phyloP scores from a whole-genome alignment of 108 stramenopile genomes.

The Skeletonema tropicum region DNA sequence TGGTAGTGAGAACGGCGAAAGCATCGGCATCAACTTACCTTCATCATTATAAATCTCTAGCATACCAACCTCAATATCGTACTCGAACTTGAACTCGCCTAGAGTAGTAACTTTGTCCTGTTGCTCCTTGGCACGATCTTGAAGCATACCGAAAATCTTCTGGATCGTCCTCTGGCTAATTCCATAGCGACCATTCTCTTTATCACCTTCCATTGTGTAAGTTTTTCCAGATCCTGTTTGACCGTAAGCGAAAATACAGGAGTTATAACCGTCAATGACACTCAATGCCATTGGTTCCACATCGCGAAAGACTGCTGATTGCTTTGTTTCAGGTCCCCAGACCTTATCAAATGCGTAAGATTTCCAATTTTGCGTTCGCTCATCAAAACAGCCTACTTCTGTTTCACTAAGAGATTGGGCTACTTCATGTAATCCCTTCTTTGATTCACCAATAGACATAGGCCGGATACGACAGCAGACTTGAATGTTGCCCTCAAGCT shows the following conservation, averaged over 20 bases:
- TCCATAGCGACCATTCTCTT: constrained; percentile 71
- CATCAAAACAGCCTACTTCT: constrained; percentile 88
- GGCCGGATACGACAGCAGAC: constrained; percentile 92
- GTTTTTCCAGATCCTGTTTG: constrained; percentile 93
- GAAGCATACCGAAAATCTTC: constrained; percentile 84
- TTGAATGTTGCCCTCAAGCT: constrained; percentile 91
- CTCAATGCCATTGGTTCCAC: constrained; percentile 92
- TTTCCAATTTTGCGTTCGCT: constrained; percentile 83
- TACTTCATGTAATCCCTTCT: constrained; percentile 67
- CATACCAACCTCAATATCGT: constrained; percentile 66
- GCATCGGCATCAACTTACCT: constrained; percentile 22
- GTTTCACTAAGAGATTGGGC: constrained; percentile 89
- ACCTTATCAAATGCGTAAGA: constrained; percentile 93
- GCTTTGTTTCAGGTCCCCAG: constrained; percentile 90
- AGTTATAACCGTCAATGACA: constrained; percentile 98
- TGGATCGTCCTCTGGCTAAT: constrained; percentile 89
- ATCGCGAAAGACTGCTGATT: constrained; percentile 92
- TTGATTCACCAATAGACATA: constrained; percentile 71
- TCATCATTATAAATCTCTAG: constrained; percentile 94
- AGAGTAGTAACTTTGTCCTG: constrained; percentile 29
- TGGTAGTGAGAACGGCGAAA: constrained; percentile 6
- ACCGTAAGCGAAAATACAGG: constrained; percentile 99
- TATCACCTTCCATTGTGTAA: constrained; percentile 89
- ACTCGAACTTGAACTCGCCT: constrained; percentile 55
- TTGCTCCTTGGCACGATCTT: constrained; percentile 72